Percentiles rank a stretch among this genome's conserved stretches.
These are phyloP conservation scores for Pichia sp. DNA, from an alignment of 1,139 yeast genomes.

Conservation along the genomic window DNA sequence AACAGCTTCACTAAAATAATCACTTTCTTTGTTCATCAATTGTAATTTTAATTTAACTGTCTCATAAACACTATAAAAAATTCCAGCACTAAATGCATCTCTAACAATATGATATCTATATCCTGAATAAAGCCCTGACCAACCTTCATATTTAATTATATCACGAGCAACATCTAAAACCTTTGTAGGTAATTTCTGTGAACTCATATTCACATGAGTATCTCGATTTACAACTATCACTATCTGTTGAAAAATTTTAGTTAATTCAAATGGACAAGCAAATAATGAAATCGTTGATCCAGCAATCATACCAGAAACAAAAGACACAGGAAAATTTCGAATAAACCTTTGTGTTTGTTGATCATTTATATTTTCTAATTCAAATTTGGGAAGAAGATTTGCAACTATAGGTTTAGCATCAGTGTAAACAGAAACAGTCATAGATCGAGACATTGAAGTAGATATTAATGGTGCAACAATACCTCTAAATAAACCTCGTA, in stretches of 20 bases:
- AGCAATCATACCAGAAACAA: constrained; percentile 58
- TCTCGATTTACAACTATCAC: constrained; percentile 37
- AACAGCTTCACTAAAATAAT: constrained; percentile 3
- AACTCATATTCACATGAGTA: constrained; percentile 20
- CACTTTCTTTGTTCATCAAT: constrained; percentile 26
- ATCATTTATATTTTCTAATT: not conserved
- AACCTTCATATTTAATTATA: constrained; percentile 53
- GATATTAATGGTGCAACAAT: constrained; percentile 65
- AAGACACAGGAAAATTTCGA: constrained; percentile 59
- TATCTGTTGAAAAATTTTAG: constrained; percentile 76
- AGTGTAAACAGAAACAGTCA: constrained; percentile 64
- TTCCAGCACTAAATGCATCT: constrained; percentile 66
- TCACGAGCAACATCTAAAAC: constrained; percentile 43
- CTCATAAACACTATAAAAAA: constrained; percentile 73
- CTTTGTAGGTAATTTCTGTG: constrained; percentile 34
- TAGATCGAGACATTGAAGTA: constrained; percentile 58
- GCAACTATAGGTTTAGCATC: constrained; percentile 43
- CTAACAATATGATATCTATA: constrained; percentile 58
- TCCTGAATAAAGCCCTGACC: constrained; percentile 66
- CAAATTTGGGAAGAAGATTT: constrained; percentile 6
- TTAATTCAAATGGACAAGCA: constrained; percentile 83
- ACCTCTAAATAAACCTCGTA: constrained; percentile 71
- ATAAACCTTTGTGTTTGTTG: constrained; percentile 19
- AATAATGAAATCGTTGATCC: constrained; percentile 61
- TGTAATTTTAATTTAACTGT: constrained; percentile 46